Evolutionary conservation across 176 grass and related monocot genomes (phyloP).

Genomic region (Rhynchospora tenuis): DNA sequence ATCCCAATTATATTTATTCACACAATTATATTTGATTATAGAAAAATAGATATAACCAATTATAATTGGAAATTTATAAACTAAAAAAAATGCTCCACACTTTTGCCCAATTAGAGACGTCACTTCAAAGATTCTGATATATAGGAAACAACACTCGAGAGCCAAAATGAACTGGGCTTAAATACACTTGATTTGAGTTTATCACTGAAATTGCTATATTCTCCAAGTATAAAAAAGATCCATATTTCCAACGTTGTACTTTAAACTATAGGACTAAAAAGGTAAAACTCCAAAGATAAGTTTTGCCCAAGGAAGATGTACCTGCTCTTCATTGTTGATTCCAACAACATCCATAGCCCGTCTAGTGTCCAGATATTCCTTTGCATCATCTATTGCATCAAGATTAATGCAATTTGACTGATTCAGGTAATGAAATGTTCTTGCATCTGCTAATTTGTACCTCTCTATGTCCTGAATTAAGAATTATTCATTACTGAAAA

Average conservation of each 20-base stretch:
- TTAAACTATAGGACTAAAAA: background rate
- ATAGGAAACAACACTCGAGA: background rate
- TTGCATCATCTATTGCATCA: conserved; percentile 76
- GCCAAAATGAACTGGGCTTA: background rate
- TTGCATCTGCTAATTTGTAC: conserved; percentile 73
- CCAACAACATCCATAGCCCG: conserved; percentile 91
- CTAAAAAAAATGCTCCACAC: background rate
- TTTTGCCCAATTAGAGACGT: background rate
- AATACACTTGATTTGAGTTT: background rate
- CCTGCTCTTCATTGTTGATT: conserved; percentile 87
- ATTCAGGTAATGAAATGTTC: conserved; percentile 90
- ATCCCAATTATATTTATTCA: too few species aligned
- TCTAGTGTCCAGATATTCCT: conserved; percentile 78
- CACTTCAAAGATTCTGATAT: background rate
- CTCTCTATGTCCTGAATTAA: conserved; percentile 60
- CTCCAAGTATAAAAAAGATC: background rate
- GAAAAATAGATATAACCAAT: background rate
- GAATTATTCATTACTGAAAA: background rate
- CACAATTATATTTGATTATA: too few species aligned
- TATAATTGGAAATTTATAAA: background rate
- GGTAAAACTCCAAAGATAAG: background rate
- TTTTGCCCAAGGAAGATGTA: conserved; percentile 19
- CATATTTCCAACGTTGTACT: background rate
- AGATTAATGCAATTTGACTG: conserved; percentile 91
- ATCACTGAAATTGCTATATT: background rate